phyloP scores from a whole-genome alignment of 2,329 filamentous ascomycete genomes.

The Verticillium zaregamsianum region DNA sequence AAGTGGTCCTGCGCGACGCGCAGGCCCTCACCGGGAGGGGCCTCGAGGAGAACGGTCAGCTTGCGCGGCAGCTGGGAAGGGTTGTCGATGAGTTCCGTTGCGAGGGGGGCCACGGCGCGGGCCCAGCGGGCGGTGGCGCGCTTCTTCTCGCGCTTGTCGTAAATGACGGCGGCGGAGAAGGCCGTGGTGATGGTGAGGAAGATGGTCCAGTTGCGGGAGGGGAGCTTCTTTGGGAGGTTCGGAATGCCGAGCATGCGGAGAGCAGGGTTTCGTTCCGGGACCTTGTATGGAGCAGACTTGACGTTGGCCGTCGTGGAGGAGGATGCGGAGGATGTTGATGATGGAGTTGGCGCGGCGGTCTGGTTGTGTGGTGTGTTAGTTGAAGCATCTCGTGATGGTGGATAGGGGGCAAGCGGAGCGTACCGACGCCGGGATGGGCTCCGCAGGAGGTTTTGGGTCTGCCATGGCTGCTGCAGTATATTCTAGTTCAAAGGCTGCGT shows the following conservation, averaged over 20 bases:
- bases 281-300: conserved; percentile 29
- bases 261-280: conserved; percentile 60
- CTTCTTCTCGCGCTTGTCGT: conserved; percentile 89
- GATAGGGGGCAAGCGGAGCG: background rate
- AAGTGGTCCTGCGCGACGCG: conserved; percentile 90
- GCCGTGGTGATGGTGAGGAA: conserved; percentile 78
- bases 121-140: conserved; percentile 83
- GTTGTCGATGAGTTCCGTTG: conserved; percentile 65
- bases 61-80: conserved; percentile 73
- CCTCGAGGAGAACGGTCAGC: conserved; percentile 79
- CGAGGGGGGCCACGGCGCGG: conserved; percentile 77
- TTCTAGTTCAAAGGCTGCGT: background rate
- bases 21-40: conserved; percentile 82
- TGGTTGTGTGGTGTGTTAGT: conserved; percentile 4
- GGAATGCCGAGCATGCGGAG: conserved; percentile 81
- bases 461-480: conserved; percentile 8
- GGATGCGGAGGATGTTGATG: background rate
- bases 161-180: conserved; percentile 76
- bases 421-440: conserved; percentile 13
- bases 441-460: conserved; percentile 16
- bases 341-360: conserved; percentile 1
- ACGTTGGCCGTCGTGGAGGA: background rate
- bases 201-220: conserved; percentile 96
- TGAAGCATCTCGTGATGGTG: background rate
- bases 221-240: conserved; percentile 75